Base-by-base conservation (phyloP, 1,284 basidiomycete genomes). In the Porogramme epimiltina region DNA sequence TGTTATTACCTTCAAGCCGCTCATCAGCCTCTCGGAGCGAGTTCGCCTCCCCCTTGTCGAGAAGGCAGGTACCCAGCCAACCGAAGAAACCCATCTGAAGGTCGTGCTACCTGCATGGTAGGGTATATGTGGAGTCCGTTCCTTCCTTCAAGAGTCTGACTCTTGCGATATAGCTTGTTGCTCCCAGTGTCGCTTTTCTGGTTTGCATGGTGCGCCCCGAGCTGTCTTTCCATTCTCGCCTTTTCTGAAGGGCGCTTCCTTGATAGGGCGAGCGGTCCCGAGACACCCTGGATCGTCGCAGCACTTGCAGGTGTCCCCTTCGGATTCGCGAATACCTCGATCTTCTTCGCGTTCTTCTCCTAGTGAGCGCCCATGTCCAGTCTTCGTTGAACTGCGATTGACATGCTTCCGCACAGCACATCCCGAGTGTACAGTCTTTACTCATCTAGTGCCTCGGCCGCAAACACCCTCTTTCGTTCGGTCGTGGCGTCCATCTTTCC, bases 181-280 rank as follows among this genome's bases (percentile, higher is more conserved):
- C 47, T 66, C 26, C 65, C 65, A 4, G 47, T 63, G 4, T 66
- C 66, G 1, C 47, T 65, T 10, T 66, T 68, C 45, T 68, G 66
- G 66, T 65, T 68, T 26, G 66, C 64, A 42, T 68, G 66, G 66
- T 66, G 24, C 4, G n/a, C n/a, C n/a, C n/a, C n/a, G n/a, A n/a
- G n/a, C n/a, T n/a, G n/a, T n/a, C n/a, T n/a, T n/a, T n/a, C n/a
- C n/a, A n/a, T n/a, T n/a, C n/a, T n/a, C n/a, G n/a, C n/a, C n/a
- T n/a, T n/a, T n/a, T n/a, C n/a, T n/a, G n/a, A n/a, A n/a, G n/a
- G n/a, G 24, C 19, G n/a, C 19, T 9, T 10, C 16, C 13, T n/a
- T 6, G 8, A 11, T 47, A 67, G 66, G 66, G 62, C 66, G 28
- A 68, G 66, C 45, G 54, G 53, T 4, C 50, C 47, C 11, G 54